Evolutionary conservation across 805 yeast species (phyloP), one percentile per base, ranked within the genome.

Genomic region (Saccharomycopsis selenospora): DNA sequence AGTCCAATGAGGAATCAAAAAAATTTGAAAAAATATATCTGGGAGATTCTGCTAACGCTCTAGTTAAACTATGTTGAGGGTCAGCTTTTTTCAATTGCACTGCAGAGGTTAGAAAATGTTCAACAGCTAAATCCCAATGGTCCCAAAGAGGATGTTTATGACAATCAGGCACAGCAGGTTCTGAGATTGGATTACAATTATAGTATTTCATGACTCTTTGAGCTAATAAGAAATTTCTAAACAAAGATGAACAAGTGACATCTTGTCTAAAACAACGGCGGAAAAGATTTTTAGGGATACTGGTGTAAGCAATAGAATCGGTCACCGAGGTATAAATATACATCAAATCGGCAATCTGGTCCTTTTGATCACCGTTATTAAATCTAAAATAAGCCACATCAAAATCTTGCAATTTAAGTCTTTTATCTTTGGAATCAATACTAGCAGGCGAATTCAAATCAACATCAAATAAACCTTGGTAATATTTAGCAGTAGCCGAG

Each of bases 241-340:
- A 93, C 54, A 93, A 69, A 0, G 97, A 97, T 2, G 98, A 97
- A 7, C 93, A 96, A 82, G 93, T 90, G 57, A 91, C 69, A 63
- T 93, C 99, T 63, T 91, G 99, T 61, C 99, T 77, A 60, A 93
- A 93, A 6, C 93, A 69, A 51, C 90, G 76, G 60, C 90, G 91
- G 70, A 93, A 93, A 26, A 93, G 67, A 0, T 95, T 88, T 52
- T 96, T 72, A 2, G 95, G 88, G 30, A 93, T 66, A 2, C 90
- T 78, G 0, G 96, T 87, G 97, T 98, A 93, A 1, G 99, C 99
- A 46, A 93, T 91, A 0, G 98, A 91, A 64, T 93, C 99, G 2
- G 98, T 91, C 36, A 93, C 88, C 2, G 99, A 97, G 1, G 97
- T 93, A 66, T 91, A 93, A 28, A 93, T 91, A 97, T 98, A 93